Conservation (phyloP, 2,329 filamentous ascomycete species). For the Pseudocercospora eumusae region DNA sequence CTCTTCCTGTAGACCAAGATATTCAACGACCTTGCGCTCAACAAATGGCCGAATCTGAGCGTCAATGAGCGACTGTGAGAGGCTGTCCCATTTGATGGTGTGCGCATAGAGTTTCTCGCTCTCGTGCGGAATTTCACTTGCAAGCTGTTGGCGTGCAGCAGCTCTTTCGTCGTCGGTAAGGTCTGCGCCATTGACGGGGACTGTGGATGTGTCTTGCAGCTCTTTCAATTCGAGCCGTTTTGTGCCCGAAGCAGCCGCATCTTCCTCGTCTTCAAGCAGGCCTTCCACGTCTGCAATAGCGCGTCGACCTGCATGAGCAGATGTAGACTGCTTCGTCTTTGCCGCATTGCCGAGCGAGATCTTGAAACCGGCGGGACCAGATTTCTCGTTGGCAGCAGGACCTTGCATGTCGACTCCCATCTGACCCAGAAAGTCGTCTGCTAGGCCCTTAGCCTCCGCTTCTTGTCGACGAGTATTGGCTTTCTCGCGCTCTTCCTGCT, state of each 20-base stretch:
- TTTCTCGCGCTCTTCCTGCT: slow-evolving; percentile 73
- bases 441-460: slow-evolving; percentile 79
- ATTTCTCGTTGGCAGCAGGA: slow-evolving; percentile 48
- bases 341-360: slow-evolving; percentile 80
- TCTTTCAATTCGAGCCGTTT: slow-evolving; percentile 46
- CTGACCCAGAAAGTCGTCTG: slow-evolving; percentile 84
- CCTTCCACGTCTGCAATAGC: slow-evolving; percentile 90
- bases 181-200: slow-evolving; percentile 76
- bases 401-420: slow-evolving; percentile 74
- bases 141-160: slow-evolving; percentile 77
- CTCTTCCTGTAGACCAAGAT: slow-evolving; percentile 93
- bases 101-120: slow-evolving; percentile 88
- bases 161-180: slow-evolving; percentile 86
- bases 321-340: slow-evolving; percentile 52
- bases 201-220: slow-evolving; percentile 42
- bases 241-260: slow-evolving; percentile 54
- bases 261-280: slow-evolving; percentile 91
- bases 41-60: slow-evolving; percentile 93
- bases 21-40: slow-evolving; percentile 97
- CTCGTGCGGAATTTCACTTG: slow-evolving; percentile 85
- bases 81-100: slow-evolving; percentile 87
- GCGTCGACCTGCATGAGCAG: slow-evolving; percentile 28
- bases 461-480: slow-evolving; percentile 64
- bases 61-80: slow-evolving; percentile 77
- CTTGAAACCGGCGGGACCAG: slow-evolving; percentile 73